Conservation (phyloP, 345 rosid genomes). For the Jatropha curcas region DNA sequence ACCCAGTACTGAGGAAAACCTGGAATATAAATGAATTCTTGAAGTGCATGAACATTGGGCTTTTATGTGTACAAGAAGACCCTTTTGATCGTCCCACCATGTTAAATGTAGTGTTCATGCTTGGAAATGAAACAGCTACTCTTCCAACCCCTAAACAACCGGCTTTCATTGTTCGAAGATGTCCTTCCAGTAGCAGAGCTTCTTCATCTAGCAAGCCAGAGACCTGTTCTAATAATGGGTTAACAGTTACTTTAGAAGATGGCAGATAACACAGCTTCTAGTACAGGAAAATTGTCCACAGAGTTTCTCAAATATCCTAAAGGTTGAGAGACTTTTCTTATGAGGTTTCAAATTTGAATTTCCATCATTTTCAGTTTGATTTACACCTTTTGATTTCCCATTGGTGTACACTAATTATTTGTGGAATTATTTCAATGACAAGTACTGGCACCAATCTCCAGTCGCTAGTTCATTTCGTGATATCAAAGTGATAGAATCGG, state of each 20-base stretch:
- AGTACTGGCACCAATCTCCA: too few relatives aligned
- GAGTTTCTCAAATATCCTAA: too few relatives aligned
- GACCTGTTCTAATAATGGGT: constrained; percentile 42
- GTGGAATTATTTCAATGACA: too few relatives aligned
- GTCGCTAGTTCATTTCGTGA: too few relatives aligned
- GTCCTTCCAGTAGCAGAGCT: constrained; percentile 42
- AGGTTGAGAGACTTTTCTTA: too few relatives aligned
- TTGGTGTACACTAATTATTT: too few relatives aligned
- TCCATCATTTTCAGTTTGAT: too few relatives aligned
- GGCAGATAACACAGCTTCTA: constrained; percentile 45
- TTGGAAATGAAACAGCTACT: constrained; percentile 15
- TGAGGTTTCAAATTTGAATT: too few relatives aligned
- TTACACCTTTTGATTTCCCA: too few relatives aligned
- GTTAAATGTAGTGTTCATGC: constrained; percentile 21
- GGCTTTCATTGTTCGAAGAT: constrained; percentile 19
- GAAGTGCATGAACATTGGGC: constrained; percentile 18
- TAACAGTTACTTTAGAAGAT: constrained; percentile 50
- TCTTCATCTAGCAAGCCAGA: constrained; percentile 52
- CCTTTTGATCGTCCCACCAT: constrained; percentile 19
- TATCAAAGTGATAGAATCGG: too few relatives aligned
- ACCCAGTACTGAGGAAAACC: constrained; percentile 6
- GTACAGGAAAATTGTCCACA: too few relatives aligned
- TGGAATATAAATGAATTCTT: constrained; percentile 14
- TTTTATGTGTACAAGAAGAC: constrained; percentile 28
- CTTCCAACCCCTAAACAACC: constrained; percentile 25